Percentiles rank a stretch among this genome's conserved stretches.
Conservation (phyloP, 306 rosid species). For the Quercus robur region DNA sequence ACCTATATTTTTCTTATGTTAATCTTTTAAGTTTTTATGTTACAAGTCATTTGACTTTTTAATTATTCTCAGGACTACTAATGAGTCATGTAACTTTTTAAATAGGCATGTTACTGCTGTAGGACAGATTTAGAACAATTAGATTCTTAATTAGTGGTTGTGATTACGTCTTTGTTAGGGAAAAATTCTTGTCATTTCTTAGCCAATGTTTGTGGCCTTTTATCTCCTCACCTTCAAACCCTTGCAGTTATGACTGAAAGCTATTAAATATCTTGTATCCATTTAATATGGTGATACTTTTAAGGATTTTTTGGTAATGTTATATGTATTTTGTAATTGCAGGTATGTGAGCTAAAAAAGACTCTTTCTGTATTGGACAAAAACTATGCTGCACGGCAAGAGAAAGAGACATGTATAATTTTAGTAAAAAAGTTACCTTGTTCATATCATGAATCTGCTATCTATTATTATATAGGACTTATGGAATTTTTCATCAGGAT, state of each 20-base stretch:
- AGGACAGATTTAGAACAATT: too few relatives aligned
- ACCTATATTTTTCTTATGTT: too few relatives aligned
- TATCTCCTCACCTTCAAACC: too few relatives aligned
- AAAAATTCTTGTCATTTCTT: too few relatives aligned
- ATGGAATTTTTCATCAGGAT: not conserved
- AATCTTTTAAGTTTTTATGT: too few relatives aligned
- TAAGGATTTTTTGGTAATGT: not conserved
- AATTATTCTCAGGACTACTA: too few relatives aligned
- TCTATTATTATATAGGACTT: not conserved
- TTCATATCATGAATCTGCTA: not conserved
- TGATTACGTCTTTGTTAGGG: too few relatives aligned
- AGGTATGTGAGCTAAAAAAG: conserved; percentile 75
- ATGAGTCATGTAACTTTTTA: too few relatives aligned
- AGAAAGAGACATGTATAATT: conserved; percentile 67
- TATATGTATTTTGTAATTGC: conserved; percentile 29
- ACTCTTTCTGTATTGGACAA: conserved; percentile 68
- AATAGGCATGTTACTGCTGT: too few relatives aligned
- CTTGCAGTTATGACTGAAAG: not conserved
- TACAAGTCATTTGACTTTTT: too few relatives aligned
- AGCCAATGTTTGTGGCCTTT: too few relatives aligned
- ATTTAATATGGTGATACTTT: not conserved
- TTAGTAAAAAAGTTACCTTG: not conserved
- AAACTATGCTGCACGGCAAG: conserved; percentile 78
- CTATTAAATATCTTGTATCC: not conserved
- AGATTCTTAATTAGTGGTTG: too few relatives aligned